phyloP scores from a whole-genome alignment of 345 rosid genomes.

The Alliaria petiolata region DNA sequence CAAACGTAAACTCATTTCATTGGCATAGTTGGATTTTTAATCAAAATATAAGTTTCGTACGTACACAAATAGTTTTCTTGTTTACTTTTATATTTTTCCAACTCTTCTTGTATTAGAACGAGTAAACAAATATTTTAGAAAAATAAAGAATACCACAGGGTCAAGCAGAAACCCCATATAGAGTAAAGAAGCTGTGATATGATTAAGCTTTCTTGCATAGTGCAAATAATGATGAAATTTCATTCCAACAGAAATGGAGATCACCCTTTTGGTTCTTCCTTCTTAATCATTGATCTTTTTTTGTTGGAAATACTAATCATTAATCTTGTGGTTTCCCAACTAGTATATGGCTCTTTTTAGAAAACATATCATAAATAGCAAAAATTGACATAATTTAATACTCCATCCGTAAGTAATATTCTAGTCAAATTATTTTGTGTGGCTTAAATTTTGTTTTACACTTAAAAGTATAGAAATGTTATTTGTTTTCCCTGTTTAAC shows the following conservation, averaged over 20 bases:
- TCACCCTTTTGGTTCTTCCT: neutral
- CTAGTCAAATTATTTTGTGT: neutral
- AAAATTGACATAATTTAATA: neutral
- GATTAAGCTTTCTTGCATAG: neutral
- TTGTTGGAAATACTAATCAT: conserved; percentile 1
- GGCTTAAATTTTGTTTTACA: neutral
- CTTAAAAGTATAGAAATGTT: neutral
- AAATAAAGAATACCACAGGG: neutral
- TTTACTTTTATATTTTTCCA: neutral
- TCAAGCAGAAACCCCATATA: neutral
- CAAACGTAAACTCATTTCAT: neutral
- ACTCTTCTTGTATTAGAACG: neutral
- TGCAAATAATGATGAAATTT: neutral
- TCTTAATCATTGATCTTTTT: neutral
- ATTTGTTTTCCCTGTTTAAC: no score
- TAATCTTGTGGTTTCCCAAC: neutral
- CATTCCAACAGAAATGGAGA: conserved; percentile 12
- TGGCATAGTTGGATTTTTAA: neutral
- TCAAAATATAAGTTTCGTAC: neutral
- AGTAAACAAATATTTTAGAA: neutral
- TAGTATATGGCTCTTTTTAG: neutral
- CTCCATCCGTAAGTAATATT: neutral
- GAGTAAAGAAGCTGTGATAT: neutral
- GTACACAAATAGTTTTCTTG: no score
- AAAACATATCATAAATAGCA: neutral